Base-by-base conservation (phyloP, 2,329 filamentous ascomycete genomes). In the Claviceps monticola region DNA sequence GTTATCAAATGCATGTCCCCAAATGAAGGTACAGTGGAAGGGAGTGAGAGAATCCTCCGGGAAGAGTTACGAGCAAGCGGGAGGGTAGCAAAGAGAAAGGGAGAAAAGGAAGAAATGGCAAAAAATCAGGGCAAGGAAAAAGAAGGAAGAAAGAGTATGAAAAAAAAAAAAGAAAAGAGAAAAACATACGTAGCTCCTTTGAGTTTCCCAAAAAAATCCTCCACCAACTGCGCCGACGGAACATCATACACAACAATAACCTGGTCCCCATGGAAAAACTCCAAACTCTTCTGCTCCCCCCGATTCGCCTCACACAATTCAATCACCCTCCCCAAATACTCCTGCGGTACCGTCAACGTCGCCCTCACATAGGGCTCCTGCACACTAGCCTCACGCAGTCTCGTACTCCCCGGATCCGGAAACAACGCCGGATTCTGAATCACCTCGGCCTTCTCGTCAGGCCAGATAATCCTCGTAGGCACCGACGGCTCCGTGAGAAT, bases 401-500 rank as follows among this genome's bases (percentile, higher is more conserved):
- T 67, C 69, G 11, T 66, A 64, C 44, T 77, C 71, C 13, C 78
- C 2, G 61, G 57, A 46, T 94, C 88, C 0, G 93, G 93, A 61
- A 97, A 98, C 48, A 88, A 76, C 44, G 87, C 84, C 0, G 93
- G 91, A 61, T 93, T 97, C 53, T 86, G 83, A 56, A 96, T 81
- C 53, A 95, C 76, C 36, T 79, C 76, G 62, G 93, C 86, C 2
- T 71, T 79, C n/a, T 89, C 89, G 61, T 90, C 80, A 46, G 73
- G 76, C 76, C 83, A 93, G 9, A 87, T 67, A 7, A 97, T 78
- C 65, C 90, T 94, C 60, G 91, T 94, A 3, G 93, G 90, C 13
- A 98, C 93, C 0, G 88, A 91, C 0, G 93, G 93, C 39, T 95
- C 91, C 0, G 93, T 98, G 64, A 98, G 93, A 68, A 98, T 96